Percentiles rank a stretch among this genome's conserved stretches.
These are phyloP conservation scores for Neoascochyta sp. DNA, from an alignment of 2,329 filamentous ascomycete species.

Conservation along the genomic window DNA sequence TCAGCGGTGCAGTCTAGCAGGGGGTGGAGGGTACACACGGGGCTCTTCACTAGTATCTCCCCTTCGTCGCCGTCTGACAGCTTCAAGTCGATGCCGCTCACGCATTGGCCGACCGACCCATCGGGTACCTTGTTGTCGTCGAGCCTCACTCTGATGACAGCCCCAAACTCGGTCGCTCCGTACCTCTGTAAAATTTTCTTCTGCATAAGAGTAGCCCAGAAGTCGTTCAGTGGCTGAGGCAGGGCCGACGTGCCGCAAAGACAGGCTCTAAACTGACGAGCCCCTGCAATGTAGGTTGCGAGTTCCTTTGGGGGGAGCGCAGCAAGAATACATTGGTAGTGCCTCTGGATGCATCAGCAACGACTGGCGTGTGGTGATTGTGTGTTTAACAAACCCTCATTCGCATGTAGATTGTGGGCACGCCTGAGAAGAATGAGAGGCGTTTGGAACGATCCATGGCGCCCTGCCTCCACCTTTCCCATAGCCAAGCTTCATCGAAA, in stretches of 20 bases:
- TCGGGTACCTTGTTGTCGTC: slow-evolving; percentile 26
- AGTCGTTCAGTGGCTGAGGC: slow-evolving; percentile 50
- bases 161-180: slow-evolving; percentile 45
- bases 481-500: slow-evolving; percentile 37
- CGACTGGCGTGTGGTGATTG: too few species aligned
- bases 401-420: slow-evolving; percentile 39
- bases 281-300: slow-evolving; percentile 44
- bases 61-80: slow-evolving; percentile 48
- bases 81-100: slow-evolving; percentile 41
- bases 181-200: slow-evolving; percentile 45
- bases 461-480: slow-evolving; percentile 34
- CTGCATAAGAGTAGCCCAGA: slow-evolving; percentile 47
- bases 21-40: slow-evolving; percentile 12
- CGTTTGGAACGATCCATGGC: slow-evolving; percentile 17
- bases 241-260: slow-evolving; percentile 49
- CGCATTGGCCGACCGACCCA: slow-evolving; percentile 37
- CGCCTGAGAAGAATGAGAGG: slow-evolving; percentile 36
- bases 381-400: too few species aligned
- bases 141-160: slow-evolving; percentile 43
- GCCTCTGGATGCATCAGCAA: too few species aligned
- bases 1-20: slow-evolving; percentile 3
- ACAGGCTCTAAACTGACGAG: slow-evolving; percentile 41
- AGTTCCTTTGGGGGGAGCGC: slow-evolving; percentile 27
- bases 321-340: slow-evolving; percentile 36
- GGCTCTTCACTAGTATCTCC: slow-evolving; percentile 44